Base-by-base conservation (phyloP, 1,139 yeast species). In the Blastobotrys indianensis region DNA sequence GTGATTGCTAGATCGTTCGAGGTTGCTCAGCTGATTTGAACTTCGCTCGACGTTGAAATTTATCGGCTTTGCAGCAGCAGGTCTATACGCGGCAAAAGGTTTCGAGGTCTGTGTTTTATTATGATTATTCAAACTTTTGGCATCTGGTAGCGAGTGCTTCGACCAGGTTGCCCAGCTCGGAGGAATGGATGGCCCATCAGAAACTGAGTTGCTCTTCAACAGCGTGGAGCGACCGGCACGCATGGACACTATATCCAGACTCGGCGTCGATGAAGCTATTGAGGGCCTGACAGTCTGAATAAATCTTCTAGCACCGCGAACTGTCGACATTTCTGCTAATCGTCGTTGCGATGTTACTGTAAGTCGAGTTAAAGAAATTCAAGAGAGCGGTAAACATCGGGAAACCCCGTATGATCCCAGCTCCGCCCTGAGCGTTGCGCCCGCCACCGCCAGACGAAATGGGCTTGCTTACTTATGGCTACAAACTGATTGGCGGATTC, bases 201-300 rank as follows among this genome's bases (percentile, higher is more conserved):
- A 47, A 7, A 44, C 25, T 4, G 25, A 4, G 25, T 20, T 20
- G 25, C 25, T 7, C 25, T 20, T 20, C 7, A 20, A 7, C 25
- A 20, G 25, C 25, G 25, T 4, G 25, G 25, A 20, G 25, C 7
- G 25, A 7, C 25, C 25, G 7, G 25, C 25, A 4, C 25, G 25
- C 25, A 20, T 20, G 25, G 25, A 20, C 7, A 7, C 25, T 20
- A 20, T 20, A 20, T 20, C 25, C 7, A 20, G 7, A 20, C 25
- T 7, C 25, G 25, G 25, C 25, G 25, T 20, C 25, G 25, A 20
- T 20, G 25, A 20, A 4, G 25, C 25, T 20, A 20, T 20, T 7
- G 39, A 32, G 1, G 46, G 46, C 10, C 46, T 32, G 17, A 46
- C 46, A 32, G 49, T 46, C 41, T 46, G 49, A 10, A 46, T 36